Evolutionary conservation across 768 basidiomycete genomes (phyloP), one percentile per base, ranked within the genome.

Genomic region (Coprinopsis strossmayeri): DNA sequence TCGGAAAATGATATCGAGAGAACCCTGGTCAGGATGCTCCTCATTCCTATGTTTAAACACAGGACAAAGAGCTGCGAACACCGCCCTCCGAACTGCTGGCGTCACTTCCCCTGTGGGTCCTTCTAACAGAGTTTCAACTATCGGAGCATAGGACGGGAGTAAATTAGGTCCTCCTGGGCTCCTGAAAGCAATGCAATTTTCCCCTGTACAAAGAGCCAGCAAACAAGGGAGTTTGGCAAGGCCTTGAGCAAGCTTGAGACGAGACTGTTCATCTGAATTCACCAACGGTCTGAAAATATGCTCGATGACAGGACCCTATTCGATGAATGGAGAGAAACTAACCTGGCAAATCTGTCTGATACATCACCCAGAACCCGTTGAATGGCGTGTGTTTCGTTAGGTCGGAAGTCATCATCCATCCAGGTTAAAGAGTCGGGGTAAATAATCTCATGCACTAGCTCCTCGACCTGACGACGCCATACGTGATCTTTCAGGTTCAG

Each of bases 331-430:
- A 47, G 2, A 56, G 59, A 50, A 69, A 79, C 70, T 67, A 57
- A 64, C 67, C 49, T 45, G 3, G 23, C n/a, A 53, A 76, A 75
- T 46, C 69, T 61, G 1, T 58, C 62, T 27, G 61, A 63, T 13
- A 86, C 57, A 35, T 76, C 71, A n/a, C 67, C 59, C 0, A 86
- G 53, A 3, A 74, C 72, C 26, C 71, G 69, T 26, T 60, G 50
- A 18, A 69, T 66, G 39, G 74, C 77, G 15, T 72, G 61, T 3
- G 60, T 55, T 32, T 78, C 71, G 1, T 68, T 55, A 17, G 73
- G 57, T 7, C 58, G 61, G 35, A 69, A 67, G 40, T 80, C 78
- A 40, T 77, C 74, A 21, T 76, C 76, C 71, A 77, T 78, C 82
- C 80, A 84, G 11, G 66, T 57, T 5, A 78, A 55, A 1, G 69